Evolutionary conservation across 2,329 filamentous ascomycete species (phyloP).

Genomic region (Zalaria obscura): DNA sequence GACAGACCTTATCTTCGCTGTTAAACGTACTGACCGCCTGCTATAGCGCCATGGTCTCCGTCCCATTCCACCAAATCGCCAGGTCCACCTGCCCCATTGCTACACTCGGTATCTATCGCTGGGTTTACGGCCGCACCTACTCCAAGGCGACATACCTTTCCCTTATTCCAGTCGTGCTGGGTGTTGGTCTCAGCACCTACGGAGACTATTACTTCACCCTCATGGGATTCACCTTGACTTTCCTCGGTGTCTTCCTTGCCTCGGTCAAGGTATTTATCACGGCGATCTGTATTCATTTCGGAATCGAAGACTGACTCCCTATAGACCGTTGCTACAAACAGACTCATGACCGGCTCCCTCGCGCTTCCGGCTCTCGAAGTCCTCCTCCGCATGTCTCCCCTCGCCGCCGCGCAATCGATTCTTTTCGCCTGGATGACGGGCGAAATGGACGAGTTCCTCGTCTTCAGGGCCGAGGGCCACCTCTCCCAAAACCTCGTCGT

Average conservation of each 20-base stretch:
- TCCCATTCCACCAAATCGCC: slow-evolving; percentile 53
- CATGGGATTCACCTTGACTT: slow-evolving; percentile 26
- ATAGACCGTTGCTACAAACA: slow-evolving; percentile 46
- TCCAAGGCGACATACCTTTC: slow-evolving; percentile 43
- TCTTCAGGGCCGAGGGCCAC: slow-evolving; percentile 9
- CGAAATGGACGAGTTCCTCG: slow-evolving; percentile 23
- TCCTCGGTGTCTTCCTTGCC: slow-evolving; percentile 23
- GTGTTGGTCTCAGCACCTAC: slow-evolving; percentile 44
- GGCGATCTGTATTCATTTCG: not conserved
- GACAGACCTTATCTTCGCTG: not conserved
- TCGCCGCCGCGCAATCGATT: slow-evolving; percentile 43
- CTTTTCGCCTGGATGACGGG: slow-evolving; percentile 38
- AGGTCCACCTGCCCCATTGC: slow-evolving; percentile 48
- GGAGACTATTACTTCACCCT: slow-evolving; percentile 51
- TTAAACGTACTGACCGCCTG: not conserved
- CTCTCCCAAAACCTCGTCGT: slow-evolving; percentile 10
- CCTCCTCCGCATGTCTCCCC: slow-evolving; percentile 47
- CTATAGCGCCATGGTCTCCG: slow-evolving; percentile 36
- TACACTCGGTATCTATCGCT: slow-evolving; percentile 46
- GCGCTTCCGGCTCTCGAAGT: slow-evolving; percentile 45
- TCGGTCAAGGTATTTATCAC: slow-evolving; percentile 25
- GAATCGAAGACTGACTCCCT: not conserved
- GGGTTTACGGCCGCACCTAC: slow-evolving; percentile 42
- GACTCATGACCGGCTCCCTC: slow-evolving; percentile 48
- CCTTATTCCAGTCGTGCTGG: slow-evolving; percentile 45